Percentiles rank a stretch among this genome's conserved stretches.
Conservation (phyloP, 1,284 basidiomycete genomes). For the Heliocybe sulcata region DNA sequence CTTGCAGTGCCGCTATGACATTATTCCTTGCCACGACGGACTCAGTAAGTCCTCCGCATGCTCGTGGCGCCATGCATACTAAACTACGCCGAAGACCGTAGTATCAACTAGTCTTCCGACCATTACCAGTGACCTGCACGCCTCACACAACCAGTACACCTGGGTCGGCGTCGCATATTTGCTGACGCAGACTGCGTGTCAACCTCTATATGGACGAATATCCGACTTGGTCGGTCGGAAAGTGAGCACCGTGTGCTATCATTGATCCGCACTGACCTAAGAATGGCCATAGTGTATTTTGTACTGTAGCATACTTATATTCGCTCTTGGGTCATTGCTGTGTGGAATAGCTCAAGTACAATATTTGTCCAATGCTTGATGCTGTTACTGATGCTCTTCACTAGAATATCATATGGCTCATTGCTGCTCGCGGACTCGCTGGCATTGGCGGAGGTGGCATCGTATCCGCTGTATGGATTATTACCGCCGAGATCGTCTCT, state of each 20-base stretch:
- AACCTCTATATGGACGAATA: slow-evolving; percentile 71
- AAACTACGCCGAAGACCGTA: slow-evolving; percentile 46
- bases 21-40: slow-evolving; percentile 79
- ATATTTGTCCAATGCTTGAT: slow-evolving; percentile 4
- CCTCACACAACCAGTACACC: slow-evolving; percentile 65
- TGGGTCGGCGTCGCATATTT: slow-evolving; percentile 80
- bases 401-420: slow-evolving; percentile 55
- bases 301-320: slow-evolving; percentile 61
- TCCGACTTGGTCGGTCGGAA: slow-evolving; percentile 74
- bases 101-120: slow-evolving; percentile 77
- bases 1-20: slow-evolving; percentile 57
- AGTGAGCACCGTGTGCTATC: slow-evolving; percentile 24
- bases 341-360: slow-evolving; percentile 63
- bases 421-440: slow-evolving; percentile 49
- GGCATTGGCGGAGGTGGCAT: slow-evolving; percentile 78
- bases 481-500: slow-evolving; percentile 74
- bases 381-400: slow-evolving; percentile 8
- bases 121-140: slow-evolving; percentile 58
- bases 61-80: slow-evolving; percentile 12
- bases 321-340: slow-evolving; percentile 62
- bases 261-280: slow-evolving; percentile 3
- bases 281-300: slow-evolving; percentile 42
- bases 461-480: slow-evolving; percentile 75
- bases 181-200: slow-evolving; percentile 76
- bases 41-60: slow-evolving; percentile 43